phyloP scores from a whole-genome alignment of 495 filamentous ascomycete genomes.

The Penicillium egyptiacum region DNA sequence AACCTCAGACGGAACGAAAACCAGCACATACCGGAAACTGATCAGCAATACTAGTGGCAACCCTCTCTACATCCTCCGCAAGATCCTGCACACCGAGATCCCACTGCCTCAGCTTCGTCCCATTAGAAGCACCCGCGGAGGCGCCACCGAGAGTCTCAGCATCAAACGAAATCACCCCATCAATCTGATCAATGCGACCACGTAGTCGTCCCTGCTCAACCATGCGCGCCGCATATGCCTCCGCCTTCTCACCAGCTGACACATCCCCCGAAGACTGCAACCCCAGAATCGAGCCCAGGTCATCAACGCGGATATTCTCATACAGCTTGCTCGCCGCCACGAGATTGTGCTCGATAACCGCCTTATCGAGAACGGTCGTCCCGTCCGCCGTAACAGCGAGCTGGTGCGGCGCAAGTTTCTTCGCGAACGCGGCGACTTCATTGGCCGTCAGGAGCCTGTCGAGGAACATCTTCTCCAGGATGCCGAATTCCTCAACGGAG shows the following conservation, averaged over 20 bases:
- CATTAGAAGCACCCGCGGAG: conserved; percentile 43
- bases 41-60: conserved; percentile 55
- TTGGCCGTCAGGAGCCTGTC: conserved; percentile 76
- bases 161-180: conserved; percentile 82
- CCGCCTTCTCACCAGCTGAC: conserved; percentile 72
- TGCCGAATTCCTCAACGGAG: conserved; percentile 75
- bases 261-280: conserved; percentile 47
- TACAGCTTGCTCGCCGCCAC: conserved; percentile 84
- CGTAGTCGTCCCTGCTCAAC: conserved; percentile 87
- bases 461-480: conserved; percentile 97
- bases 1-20: not conserved
- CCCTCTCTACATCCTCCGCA: conserved; percentile 84
- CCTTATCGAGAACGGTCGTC: conserved; percentile 88
- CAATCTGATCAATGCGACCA: conserved; percentile 93
- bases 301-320: conserved; percentile 80
- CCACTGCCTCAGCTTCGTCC: conserved; percentile 72
- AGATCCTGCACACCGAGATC: conserved; percentile 82
- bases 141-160: conserved; percentile 55
- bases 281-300: conserved; percentile 73
- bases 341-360: conserved; percentile 94
- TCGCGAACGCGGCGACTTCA: conserved; percentile 83
- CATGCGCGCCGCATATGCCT: conserved; percentile 91
- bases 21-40: conserved; percentile 40
- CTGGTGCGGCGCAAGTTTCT: conserved; percentile 80
- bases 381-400: conserved; percentile 86